Evolutionary conservation across 73 alveolate species (phyloP).

Genomic region (Paraurostyla sp.): DNA sequence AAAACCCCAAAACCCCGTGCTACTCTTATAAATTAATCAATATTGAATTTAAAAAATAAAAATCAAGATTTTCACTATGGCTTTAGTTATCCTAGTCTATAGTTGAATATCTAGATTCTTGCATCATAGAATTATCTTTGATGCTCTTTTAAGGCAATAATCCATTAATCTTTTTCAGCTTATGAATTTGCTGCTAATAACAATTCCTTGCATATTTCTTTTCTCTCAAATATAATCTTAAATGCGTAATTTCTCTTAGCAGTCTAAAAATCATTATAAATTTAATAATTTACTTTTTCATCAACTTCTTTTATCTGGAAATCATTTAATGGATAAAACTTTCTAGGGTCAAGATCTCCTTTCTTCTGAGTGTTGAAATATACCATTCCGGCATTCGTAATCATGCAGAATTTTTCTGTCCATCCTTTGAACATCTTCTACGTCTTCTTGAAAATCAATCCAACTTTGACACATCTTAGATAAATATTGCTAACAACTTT

Average conservation of each 20-base stretch:
- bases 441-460: conserved; percentile 21
- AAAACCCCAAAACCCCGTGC: no score
- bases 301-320: conserved; percentile 33
- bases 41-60: no score
- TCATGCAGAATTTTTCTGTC: conserved; percentile 30
- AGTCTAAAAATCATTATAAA: not conserved
- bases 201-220: conserved; percentile 48
- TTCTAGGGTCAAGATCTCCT: conserved; percentile 54
- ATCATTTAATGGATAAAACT: conserved; percentile 56
- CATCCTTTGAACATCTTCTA: conserved; percentile 49
- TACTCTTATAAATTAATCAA: no score
- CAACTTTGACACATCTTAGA: conserved; percentile 30
- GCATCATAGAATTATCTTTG: conserved; percentile 44
- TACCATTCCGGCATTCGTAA: conserved; percentile 56
- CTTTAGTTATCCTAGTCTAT: conserved; percentile 5
- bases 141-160: conserved; percentile 45
- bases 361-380: conserved; percentile 42
- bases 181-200: conserved; percentile 29
- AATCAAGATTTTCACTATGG: not conserved
- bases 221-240: conserved; percentile 37
- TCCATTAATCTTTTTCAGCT: conserved; percentile 46
- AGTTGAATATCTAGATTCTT: conserved; percentile 30
- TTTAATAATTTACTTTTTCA: conserved; percentile 18
- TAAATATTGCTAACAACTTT: conserved; percentile 26
- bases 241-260: conserved; percentile 57